Evolutionary conservation across 768 basidiomycete genomes (phyloP).

Genomic region (Lactarius indigo): DNA sequence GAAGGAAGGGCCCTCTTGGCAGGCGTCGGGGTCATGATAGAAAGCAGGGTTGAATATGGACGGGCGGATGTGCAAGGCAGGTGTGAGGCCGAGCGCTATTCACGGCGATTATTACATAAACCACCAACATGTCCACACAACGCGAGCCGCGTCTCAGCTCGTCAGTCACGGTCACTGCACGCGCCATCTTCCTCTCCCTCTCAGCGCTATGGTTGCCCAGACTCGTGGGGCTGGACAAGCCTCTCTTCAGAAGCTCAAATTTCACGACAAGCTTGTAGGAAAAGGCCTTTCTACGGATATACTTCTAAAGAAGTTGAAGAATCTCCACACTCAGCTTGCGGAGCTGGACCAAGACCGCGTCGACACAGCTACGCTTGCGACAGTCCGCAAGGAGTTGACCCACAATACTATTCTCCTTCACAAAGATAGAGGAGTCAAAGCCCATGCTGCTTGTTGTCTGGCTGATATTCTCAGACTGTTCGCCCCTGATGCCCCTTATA

Average conservation of each 20-base stretch:
- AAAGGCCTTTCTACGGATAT: constrained; percentile 78
- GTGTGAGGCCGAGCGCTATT: background rate
- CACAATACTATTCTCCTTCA: constrained; percentile 79
- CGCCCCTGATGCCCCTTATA: constrained; percentile 97
- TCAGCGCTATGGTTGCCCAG: constrained; percentile 61
- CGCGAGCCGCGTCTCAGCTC: constrained; percentile 24
- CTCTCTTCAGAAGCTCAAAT: constrained; percentile 60
- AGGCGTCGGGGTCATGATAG: constrained; percentile 29
- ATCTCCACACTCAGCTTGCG: constrained; percentile 71
- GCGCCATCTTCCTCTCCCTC: background rate
- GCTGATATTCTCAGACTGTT: constrained; percentile 91
- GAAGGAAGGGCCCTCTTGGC: constrained; percentile 61
- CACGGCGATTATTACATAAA: background rate
- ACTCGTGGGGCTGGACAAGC: constrained; percentile 57
- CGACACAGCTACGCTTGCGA: constrained; percentile 66
- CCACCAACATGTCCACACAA: constrained; percentile 24
- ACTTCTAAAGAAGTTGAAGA: constrained; percentile 81
- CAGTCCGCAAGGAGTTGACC: constrained; percentile 76
- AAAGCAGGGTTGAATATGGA: constrained; percentile 19
- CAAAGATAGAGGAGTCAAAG: constrained; percentile 95
- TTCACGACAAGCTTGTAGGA: constrained; percentile 77
- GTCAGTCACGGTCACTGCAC: background rate
- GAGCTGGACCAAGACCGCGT: constrained; percentile 84
- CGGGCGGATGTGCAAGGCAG: background rate
- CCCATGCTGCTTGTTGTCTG: constrained; percentile 89